Percentiles rank a stretch among this genome's conserved stretches.
Evolutionary conservation across 495 filamentous ascomycete species (phyloP).

Genomic region (Entonaema liquescens): DNA sequence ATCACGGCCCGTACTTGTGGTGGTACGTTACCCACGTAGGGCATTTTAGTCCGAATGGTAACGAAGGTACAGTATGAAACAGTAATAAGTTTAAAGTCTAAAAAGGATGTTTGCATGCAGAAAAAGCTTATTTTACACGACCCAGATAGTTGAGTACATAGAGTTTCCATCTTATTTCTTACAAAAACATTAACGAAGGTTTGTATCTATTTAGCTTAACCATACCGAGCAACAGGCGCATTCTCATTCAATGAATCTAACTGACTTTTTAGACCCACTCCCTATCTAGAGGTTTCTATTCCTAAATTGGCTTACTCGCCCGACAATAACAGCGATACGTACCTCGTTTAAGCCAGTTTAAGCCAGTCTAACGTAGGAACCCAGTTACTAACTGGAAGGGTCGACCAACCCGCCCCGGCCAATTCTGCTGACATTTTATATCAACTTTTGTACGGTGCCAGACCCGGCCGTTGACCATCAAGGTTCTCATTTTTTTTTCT

Average conservation of each 20-base stretch:
- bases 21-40: conserved; percentile 20
- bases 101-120: not conserved
- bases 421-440: conserved; percentile 32
- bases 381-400: conserved; percentile 5
- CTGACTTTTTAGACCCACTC: not conserved
- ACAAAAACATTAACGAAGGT: not conserved
- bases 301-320: conserved; percentile 23
- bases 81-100: not conserved
- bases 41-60: not conserved
- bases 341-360: too few species aligned
- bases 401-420: conserved; percentile 1
- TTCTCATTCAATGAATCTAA: not conserved
- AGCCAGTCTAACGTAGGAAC: conserved; percentile 5
- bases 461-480: conserved; percentile 32
- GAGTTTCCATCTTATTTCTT: not conserved
- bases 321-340: conserved; percentile 12
- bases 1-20: conserved; percentile 1
- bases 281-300: not conserved
- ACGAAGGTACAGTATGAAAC: not conserved
- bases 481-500: conserved; percentile 42
- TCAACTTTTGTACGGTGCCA: conserved; percentile 21
- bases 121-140: not conserved
- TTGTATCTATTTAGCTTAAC: not conserved
- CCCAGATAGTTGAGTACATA: not conserved
- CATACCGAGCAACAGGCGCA: not conserved